Base-by-base conservation (phyloP, 495 filamentous ascomycete species). In the Ascodesmis nigricans region DNA sequence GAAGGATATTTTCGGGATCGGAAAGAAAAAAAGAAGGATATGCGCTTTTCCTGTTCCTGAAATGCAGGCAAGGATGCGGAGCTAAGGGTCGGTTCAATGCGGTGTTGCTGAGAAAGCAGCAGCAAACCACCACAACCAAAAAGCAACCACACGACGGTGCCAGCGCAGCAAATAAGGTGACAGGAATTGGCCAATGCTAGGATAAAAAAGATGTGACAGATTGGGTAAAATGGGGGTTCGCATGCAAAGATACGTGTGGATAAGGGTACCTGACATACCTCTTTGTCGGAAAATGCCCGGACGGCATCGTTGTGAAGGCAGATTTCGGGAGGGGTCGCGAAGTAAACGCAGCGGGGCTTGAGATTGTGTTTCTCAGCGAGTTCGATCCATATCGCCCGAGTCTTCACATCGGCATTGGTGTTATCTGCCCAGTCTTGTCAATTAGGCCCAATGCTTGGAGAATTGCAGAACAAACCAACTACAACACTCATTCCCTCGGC, bases 291-390 rank as follows among this genome's bases (percentile, higher is more conserved):
- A 33, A 84, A 57, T 0, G 79, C 71, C 43, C 87, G 66, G 20
- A 90, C 80, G 0, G 70, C 69, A 48, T 87, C 76, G 48, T 97
- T 95, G 55, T 97, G 87, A 50, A 76, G 67, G 55, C 82, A 92
- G 3, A 95, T 44, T 23, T 65, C 63, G 6, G 67, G 47, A 1
- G 69, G 55, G 10, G 79, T 69, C 30, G 74, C 76, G 55, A 97
- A 91, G 45, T 78, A 74, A 3, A 93, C 56, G 46, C 84, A 90
- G 18, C 90, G 75, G 38, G 92, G 76, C 0, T 76, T 77, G 2
- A 84, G 61, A 1, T 65, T 56, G 31, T 73, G 55, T 33, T 75
- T 73, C 33, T 58, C 64, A 10, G 80, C 80, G 14, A 93, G 56
- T 5, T 66, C 58, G 16, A 78, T 53, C 81, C 82, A 93, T 36